Evolutionary conservation across 495 filamentous ascomycete species (phyloP), one percentile per base, ranked within the genome.

Genomic region (Ascodesmis nigricans): DNA sequence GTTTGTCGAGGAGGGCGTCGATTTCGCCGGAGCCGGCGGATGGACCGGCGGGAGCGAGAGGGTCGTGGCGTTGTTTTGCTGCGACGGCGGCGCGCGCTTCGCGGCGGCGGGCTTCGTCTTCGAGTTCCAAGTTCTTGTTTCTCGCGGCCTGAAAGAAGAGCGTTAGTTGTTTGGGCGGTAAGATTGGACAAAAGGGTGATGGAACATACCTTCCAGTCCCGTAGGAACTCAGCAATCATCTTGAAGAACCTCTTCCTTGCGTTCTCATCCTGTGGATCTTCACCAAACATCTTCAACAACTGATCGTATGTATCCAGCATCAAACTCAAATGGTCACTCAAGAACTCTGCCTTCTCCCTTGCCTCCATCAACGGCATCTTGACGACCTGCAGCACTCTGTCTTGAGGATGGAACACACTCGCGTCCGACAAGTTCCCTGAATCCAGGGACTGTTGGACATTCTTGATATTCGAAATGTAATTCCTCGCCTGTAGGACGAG

Each of bases 321-420:
- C 47, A 91, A 81, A 41, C 92, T 83, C 11, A 95, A 58, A 52
- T 91, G 92, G 17, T 95, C 61, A 48, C 80, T 65, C 71, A 97
- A 72, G 60, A 93, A 90, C 54, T 92, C 87, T 8, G 87, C 81
- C 63, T 97, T 97, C 46, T 83, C 65, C 40, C 87, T 60, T 23
- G 87, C 90, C 44, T 97, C 90, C 55, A 92, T 93, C 81, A 97
- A 91, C 39, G 68, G 76, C 21, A 84, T 66, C 54, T 90, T 78
- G 29, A 91, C 80, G 13, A 95, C 66, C 53, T 91, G 78, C 45
- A 75, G 73, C 31, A 93, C 82, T 25, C 90, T 77, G 54, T 97
- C 87, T 53, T 93, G 78, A 3, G 87, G 87, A 47, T 97, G 87
- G 61, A 97, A 97, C 47, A 87, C 91, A 66, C 83, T 91, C 19